These are phyloP conservation scores for Xylaria sp. DNA, from an alignment of 2,329 filamentous ascomycete genomes.

Conservation along the genomic window DNA sequence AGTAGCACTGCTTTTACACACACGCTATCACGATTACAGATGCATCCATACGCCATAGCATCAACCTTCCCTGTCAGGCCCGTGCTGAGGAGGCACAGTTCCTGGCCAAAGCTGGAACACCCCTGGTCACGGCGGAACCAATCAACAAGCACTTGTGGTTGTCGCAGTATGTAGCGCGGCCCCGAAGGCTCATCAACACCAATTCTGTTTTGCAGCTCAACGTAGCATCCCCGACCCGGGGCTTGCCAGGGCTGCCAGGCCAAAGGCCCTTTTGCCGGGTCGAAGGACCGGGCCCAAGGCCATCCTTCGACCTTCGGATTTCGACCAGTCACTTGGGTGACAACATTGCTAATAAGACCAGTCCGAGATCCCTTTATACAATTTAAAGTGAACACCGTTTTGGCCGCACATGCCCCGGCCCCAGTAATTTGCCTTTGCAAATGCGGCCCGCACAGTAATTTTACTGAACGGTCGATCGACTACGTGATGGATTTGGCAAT, in stretches of 20 bases:
- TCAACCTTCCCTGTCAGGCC: conserved; percentile 8
- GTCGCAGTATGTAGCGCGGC: conserved; percentile 11
- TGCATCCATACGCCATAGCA: no score
- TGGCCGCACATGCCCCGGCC: conserved; percentile 3
- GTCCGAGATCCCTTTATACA: conserved; percentile 15
- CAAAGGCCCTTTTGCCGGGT: conserved; percentile 26
- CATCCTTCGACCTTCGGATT: conserved; percentile 18
- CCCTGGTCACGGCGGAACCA: conserved; percentile 22
- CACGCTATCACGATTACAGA: no score
- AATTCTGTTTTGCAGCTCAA: conserved; percentile 27
- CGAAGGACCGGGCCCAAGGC: conserved; percentile 27
- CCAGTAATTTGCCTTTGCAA: neutral
- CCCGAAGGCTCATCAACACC: conserved; percentile 20
- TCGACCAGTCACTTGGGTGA: conserved; percentile 10
- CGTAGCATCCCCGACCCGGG: conserved; percentile 22
- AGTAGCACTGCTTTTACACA: neutral
- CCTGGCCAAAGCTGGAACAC: conserved; percentile 13
- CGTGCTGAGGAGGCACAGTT: conserved; percentile 14
- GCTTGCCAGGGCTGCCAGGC: no score
- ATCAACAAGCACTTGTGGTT: conserved; percentile 20
- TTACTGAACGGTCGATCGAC: conserved; percentile 3
- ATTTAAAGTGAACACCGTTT: conserved; percentile 20
- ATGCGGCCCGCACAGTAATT: conserved; percentile 18
- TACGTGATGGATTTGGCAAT: conserved; percentile 8
- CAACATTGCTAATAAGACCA: conserved; percentile 8